A percentile compares a stretch with the other conserved stretches of the same genome.
phyloP scores from a whole-genome alignment of 345 rosid genomes.

The Eucalyptus sp. region DNA sequence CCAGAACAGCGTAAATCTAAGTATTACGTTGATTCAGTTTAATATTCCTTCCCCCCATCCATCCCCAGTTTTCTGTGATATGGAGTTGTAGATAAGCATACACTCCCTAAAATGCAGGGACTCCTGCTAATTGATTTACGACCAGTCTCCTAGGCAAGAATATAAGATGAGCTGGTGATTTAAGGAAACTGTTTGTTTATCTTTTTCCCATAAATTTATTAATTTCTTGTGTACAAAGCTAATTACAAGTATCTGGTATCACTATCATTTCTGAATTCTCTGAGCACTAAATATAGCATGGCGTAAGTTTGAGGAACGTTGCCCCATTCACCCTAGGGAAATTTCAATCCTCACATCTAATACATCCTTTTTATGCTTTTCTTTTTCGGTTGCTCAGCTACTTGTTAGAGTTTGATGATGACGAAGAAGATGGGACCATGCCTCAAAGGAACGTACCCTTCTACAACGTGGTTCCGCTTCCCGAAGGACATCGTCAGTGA shows the following conservation, averaged over 20 bases:
- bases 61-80: background rate
- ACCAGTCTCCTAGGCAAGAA: background rate
- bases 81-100: background rate
- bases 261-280: background rate
- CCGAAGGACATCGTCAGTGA: conserved; percentile 80
- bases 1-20: background rate
- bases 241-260: background rate
- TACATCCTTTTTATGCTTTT: background rate
- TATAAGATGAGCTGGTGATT: background rate
- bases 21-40: background rate
- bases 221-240: background rate
- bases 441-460: conserved; percentile 85
- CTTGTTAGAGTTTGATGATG: conserved; percentile 87
- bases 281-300: background rate
- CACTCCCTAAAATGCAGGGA: background rate
- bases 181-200: background rate
- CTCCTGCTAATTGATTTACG: background rate
- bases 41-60: background rate
- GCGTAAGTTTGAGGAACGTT: background rate
- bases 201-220: background rate
- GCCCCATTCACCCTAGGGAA: background rate
- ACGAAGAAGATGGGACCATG: conserved; percentile 90
- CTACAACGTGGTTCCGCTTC: conserved; percentile 70
- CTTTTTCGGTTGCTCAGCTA: conserved; percentile 34
- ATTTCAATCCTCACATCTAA: background rate